Evolutionary conservation across 192 early-diverging fungal species (phyloP).

Genomic region (Geranomyces michiganensis): DNA sequence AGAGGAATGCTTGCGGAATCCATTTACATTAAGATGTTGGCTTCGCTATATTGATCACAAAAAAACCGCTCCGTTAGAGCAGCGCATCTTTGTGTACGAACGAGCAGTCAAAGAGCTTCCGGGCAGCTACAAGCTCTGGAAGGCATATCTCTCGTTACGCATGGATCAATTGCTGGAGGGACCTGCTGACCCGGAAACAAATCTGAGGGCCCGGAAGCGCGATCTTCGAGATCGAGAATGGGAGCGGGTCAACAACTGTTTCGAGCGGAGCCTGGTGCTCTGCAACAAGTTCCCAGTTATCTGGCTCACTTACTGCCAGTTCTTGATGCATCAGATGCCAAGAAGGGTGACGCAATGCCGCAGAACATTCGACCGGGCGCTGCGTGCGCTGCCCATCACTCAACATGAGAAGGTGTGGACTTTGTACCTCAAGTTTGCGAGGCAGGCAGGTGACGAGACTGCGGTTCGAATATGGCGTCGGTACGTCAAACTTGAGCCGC

Average conservation of each 20-base stretch:
- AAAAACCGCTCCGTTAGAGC: conserved; percentile 44
- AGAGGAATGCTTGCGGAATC: conserved; percentile 58
- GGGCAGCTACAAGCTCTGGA: conserved; percentile 97
- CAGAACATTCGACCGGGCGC: conserved; percentile 86
- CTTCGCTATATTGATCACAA: conserved; percentile 91
- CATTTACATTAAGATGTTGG: conserved; percentile 75
- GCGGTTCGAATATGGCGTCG: conserved; percentile 78
- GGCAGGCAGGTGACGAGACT: conserved; percentile 76
- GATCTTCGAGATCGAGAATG: conserved; percentile 54
- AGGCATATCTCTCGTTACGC: conserved; percentile 77
- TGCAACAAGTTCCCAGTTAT: conserved; percentile 96
- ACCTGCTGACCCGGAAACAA: conserved; percentile 51
- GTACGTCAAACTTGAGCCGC: conserved; percentile 84
- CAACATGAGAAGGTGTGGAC: conserved; percentile 92
- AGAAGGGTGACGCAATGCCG: conserved; percentile 60
- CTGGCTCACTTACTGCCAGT: conserved; percentile 80
- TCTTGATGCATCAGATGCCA: conserved; percentile 63
- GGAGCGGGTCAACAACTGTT: conserved; percentile 71
- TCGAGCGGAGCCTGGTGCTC: conserved; percentile 84
- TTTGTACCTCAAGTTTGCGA: conserved; percentile 80
- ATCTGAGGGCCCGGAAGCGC: conserved; percentile 34
- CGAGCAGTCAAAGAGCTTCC: conserved; percentile 86
- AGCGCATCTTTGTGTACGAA: conserved; percentile 75
- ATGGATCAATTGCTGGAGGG: conserved; percentile 50
- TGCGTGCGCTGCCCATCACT: conserved; percentile 87